A percentile compares a stretch with the other conserved stretches of the same genome.
These are phyloP conservation scores for Exsudoporus frostii DNA, from an alignment of 768 basidiomycete species.

Conservation along the genomic window DNA sequence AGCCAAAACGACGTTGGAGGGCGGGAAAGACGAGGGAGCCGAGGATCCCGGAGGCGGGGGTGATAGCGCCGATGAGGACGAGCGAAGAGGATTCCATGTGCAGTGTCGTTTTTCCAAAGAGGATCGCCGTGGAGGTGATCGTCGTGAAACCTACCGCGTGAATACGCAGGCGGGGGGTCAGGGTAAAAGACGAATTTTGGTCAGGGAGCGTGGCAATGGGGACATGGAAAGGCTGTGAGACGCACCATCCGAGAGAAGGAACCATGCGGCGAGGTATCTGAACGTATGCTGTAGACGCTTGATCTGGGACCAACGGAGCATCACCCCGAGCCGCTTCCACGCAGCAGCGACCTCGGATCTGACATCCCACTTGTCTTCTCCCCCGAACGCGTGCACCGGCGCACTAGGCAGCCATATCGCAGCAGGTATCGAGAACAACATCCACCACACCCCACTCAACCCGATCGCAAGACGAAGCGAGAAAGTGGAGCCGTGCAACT, in stretches of 20 bases:
- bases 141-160: slow-evolving; percentile 73
- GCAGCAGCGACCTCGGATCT: slow-evolving; percentile 55
- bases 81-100: slow-evolving; percentile 76
- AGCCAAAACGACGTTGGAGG: slow-evolving; percentile 60
- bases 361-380: slow-evolving; percentile 40
- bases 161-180: no score
- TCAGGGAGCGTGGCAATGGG: not conserved
- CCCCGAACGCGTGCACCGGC: not conserved
- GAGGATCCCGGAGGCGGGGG: slow-evolving; percentile 72
- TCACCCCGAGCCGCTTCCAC: slow-evolving; percentile 73
- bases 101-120: slow-evolving; percentile 88
- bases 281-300: slow-evolving; percentile 79
- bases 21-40: slow-evolving; percentile 82
- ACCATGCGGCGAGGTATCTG: slow-evolving; percentile 90
- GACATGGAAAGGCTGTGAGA: not conserved
- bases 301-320: slow-evolving; percentile 74
- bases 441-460: slow-evolving; percentile 87
- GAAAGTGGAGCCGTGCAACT: slow-evolving; percentile 71
- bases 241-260: slow-evolving; percentile 86
- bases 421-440: slow-evolving; percentile 74
- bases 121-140: slow-evolving; percentile 84
- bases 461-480: slow-evolving; percentile 81
- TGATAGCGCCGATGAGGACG: slow-evolving; percentile 76
- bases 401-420: slow-evolving; percentile 65
- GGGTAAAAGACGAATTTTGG: not conserved